Percentiles rank a stretch among this genome's conserved stretches.
phyloP scores from a whole-genome alignment of 73 alveolate species.

The Diophrys appendiculata region DNA sequence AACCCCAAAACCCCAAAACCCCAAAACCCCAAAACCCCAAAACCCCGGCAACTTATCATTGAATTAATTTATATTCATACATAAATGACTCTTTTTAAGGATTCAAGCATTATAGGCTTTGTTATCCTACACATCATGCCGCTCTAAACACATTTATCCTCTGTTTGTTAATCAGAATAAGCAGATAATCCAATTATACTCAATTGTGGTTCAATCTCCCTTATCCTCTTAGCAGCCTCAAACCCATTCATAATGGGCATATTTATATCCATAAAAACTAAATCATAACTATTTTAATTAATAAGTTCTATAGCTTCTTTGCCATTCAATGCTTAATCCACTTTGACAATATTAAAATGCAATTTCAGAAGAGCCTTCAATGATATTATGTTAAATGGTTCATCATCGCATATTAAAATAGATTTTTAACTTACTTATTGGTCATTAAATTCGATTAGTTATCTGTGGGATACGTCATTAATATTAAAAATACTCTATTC shows the following conservation, averaged over 20 bases:
- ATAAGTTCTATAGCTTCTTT: neutral
- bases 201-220: neutral
- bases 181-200: neutral
- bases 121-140: neutral
- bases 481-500: no score
- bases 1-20: no score
- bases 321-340: neutral
- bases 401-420: neutral
- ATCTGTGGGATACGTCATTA: no score
- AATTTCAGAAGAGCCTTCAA: neutral
- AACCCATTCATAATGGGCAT: neutral
- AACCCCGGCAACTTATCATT: no score
- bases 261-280: neutral
- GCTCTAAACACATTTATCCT: neutral
- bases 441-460: no score
- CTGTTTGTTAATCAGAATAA: neutral
- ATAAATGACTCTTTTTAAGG: neutral
- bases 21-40: no score
- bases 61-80: no score
- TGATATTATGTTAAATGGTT: neutral
- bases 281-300: neutral
- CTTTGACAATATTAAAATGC: neutral
- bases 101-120: neutral
- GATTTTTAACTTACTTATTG: no score
- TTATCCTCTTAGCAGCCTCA: neutral